Evolutionary conservation across 2,329 filamentous ascomycete species (phyloP), one percentile per base, ranked within the genome.

Genomic region (Cladosporium sp.): DNA sequence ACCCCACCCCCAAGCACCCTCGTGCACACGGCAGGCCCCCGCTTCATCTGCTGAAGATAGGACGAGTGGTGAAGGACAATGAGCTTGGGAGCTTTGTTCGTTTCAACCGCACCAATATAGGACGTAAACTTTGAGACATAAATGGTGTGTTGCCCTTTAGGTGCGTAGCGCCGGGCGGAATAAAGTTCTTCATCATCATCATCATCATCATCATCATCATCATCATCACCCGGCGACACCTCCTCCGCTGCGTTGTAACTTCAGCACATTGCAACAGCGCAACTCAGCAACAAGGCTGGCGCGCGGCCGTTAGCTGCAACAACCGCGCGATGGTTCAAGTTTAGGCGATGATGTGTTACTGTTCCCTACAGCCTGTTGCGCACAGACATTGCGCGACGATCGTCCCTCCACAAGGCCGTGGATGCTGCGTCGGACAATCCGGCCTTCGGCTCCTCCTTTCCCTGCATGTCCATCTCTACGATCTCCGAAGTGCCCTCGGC

Each of bases 361-460:
- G 13, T 8, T 14, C 16, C 35, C 16, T 13, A 38, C 35, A 38
- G n/a, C 16, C n/a, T 16, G 33, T n/a, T 7, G 38, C 18, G 48
- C 48, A 50, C 48, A 43, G 48, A 50, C 48, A 14, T 35, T 32
- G 32, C 31, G 32, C 40, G 37, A 50, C 48, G 48, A 38, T 32
- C 18, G 19, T 18, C 40, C 46, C 48, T 16, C 34, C 9, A 14
- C 32, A 43, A 38, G 35, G 35, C 35, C 35, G 35, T 38, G 35
- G 35, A 38, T 22, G 35, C 35, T 38, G 35, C 48, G 31, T 44
- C 41, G 42, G 49, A 52, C 42, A 45, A 46, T 52, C 43, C 49
- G 43, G 49, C 49, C 34, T 52, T 52, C 49, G 49, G 49, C 49
- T 52, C 49, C 49, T 52, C 49, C 33, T 38, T 32, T 35, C 41